Base-by-base conservation (phyloP, 306 rosid species). In the Ceratonia siliqua region DNA sequence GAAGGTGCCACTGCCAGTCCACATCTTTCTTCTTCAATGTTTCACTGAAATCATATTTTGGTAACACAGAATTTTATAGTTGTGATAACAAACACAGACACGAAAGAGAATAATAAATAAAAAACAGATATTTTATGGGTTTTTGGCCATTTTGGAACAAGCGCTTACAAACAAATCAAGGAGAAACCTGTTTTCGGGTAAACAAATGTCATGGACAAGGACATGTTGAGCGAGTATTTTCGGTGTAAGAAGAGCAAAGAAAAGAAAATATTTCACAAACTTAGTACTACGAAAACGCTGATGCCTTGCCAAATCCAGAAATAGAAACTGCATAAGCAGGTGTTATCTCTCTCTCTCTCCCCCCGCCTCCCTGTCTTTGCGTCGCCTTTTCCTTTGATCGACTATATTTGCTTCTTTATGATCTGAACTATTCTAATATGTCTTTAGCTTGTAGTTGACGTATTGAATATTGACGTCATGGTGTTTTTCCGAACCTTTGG, bases 261-360 rank as follows among this genome's bases (percentile, higher is more conserved):
- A 8, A 43, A 41, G 39, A 17, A 21, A 39, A 22, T 22, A 41
- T 41, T 64, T 32, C 53, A 20, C 8, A 6, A 66, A 4, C 45
- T 45, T 35, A 13, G 2, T 13, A 24, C 7, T 7, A 22, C 24
- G 1, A 22, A 9, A 13, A 35, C 46, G 0, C 46, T 61, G 30
- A 36, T 62, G 68, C 30, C 48, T 21, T 63, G 50, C 33, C 56
- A 24, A 41, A 41, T 65, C n/a, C 70, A 39, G 38, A 41, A 65
- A 41, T 42, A 24, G 70, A 14, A 41, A 43, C 70, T 65, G 7
- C 54, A 11, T 42, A 33, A 24, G 69, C 21, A 24, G 5, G 54
- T 24, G 2, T 10, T 38, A 8, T 38, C 62, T 56, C 20, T 65
- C 54, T 65, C 39, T 25, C 54, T 50, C 0, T 18, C 12, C 43